Evolutionary conservation across 1,284 basidiomycete genomes (phyloP).

Genomic region (Puccinia polysora): DNA sequence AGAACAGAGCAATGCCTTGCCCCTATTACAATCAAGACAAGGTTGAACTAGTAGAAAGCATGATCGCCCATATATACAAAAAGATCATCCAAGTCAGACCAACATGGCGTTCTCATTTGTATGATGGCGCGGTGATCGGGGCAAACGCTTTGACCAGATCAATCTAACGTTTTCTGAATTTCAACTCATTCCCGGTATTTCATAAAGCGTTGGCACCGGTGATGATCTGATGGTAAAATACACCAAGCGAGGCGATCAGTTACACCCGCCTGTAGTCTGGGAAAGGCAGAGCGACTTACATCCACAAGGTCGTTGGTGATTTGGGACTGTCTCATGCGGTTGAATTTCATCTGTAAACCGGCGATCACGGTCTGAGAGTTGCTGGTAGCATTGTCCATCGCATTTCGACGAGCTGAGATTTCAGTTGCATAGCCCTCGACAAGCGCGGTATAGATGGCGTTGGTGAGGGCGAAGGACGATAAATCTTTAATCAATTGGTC

Average conservation of each 20-base stretch:
- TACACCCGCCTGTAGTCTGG: not conserved
- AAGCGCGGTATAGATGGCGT: conserved; percentile 90
- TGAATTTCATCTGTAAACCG: conserved; percentile 43
- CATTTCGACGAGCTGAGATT: conserved; percentile 69
- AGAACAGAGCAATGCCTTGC: too few relatives aligned
- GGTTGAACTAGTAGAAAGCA: too few relatives aligned
- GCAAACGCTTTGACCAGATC: too few relatives aligned
- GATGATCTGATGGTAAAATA: conserved; percentile 31
- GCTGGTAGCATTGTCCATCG: conserved; percentile 98
- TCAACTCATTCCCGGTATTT: too few relatives aligned
- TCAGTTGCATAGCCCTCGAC: conserved; percentile 96
- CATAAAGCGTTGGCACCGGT: conserved; percentile 44
- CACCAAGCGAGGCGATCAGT: not conserved
- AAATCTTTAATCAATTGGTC: conserved; percentile 76
- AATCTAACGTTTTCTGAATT: too few relatives aligned
- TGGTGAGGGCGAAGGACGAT: conserved; percentile 91
- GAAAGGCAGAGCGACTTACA: conserved; percentile 1
- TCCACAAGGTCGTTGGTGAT: conserved; percentile 44
- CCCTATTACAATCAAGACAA: too few relatives aligned
- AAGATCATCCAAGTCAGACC: too few relatives aligned
- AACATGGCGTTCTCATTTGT: too few relatives aligned
- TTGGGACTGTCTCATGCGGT: conserved; percentile 44
- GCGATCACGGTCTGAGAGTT: conserved; percentile 42
- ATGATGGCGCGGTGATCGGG: too few relatives aligned
- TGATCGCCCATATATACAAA: too few relatives aligned